A percentile compares a stretch with the other conserved stretches of the same genome.
Conservation (phyloP, 768 basidiomycete species). For the Suillus fuscotomentosus region DNA sequence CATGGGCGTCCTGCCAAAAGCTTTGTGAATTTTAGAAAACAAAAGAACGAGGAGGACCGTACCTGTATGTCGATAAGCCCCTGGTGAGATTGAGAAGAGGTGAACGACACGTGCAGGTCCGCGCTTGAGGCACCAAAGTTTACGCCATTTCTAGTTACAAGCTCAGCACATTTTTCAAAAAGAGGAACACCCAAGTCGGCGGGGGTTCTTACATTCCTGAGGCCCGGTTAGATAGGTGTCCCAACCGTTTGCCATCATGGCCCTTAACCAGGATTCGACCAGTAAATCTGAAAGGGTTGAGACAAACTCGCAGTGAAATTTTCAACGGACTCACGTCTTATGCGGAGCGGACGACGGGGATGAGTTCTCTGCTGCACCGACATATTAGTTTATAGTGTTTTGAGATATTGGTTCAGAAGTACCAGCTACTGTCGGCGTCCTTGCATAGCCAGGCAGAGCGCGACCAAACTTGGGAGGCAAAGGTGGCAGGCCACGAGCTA, state of each 20-base stretch:
- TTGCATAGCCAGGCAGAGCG: constrained; percentile 25
- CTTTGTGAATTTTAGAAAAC: neutral
- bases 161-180: neutral
- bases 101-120: constrained; percentile 35
- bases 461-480: constrained; percentile 33
- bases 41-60: neutral
- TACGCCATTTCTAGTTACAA: constrained; percentile 31
- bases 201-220: constrained; percentile 20
- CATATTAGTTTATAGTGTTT: neutral
- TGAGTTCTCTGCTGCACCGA: neutral
- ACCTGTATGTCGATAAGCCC: constrained; percentile 36
- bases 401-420: neutral
- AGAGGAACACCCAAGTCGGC: neutral
- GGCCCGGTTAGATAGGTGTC: constrained; percentile 34
- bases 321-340: constrained; percentile 20
- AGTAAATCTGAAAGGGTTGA: constrained; percentile 17
- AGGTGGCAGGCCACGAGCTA: constrained; percentile 46
- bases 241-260: constrained; percentile 27
- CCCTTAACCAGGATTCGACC: constrained; percentile 39
- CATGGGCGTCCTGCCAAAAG: constrained; percentile 34
- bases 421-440: constrained; percentile 26
- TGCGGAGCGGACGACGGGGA: neutral
- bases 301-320: constrained; percentile 1
- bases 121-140: constrained; percentile 29
- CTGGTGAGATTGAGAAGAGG: constrained; percentile 17